Evolutionary conservation across 2,329 filamentous ascomycete species (phyloP).

Genomic region (Neocatenulostroma microsporum): DNA sequence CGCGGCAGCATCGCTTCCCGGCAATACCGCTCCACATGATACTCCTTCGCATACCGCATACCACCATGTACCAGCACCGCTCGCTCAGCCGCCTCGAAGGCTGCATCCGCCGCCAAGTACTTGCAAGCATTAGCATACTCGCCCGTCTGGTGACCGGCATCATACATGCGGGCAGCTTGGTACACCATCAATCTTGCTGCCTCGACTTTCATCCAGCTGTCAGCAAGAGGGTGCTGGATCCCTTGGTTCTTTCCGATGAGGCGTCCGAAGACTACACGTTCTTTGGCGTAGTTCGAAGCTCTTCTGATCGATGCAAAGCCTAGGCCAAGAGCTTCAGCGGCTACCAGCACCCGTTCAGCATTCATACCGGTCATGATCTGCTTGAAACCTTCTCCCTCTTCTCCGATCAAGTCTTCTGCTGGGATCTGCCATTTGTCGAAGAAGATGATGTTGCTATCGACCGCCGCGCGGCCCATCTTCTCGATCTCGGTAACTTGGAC

Average conservation of each 20-base stretch:
- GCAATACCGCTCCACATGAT: conserved; percentile 58
- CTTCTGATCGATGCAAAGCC: conserved; percentile 58
- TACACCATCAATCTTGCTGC: conserved; percentile 55
- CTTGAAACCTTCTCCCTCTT: conserved; percentile 69
- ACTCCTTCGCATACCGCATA: conserved; percentile 55
- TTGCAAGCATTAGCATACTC: conserved; percentile 52
- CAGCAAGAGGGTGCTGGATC: conserved; percentile 52
- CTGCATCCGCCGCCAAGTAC: conserved; percentile 53
- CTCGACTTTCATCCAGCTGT: conserved; percentile 54
- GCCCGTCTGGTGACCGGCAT: conserved; percentile 44
- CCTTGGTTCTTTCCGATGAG: conserved; percentile 55
- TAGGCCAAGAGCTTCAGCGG: conserved; percentile 70
- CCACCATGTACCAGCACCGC: conserved; percentile 53
- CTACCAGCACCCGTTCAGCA: conserved; percentile 44
- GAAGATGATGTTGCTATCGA: conserved; percentile 83
- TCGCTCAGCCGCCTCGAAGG: conserved; percentile 52
- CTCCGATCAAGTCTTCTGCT: conserved; percentile 57
- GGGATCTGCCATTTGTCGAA: conserved; percentile 71
- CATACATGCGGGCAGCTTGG: conserved; percentile 52
- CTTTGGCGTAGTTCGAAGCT: conserved; percentile 38
- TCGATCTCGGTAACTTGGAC: conserved; percentile 64
- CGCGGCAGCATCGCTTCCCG: conserved; percentile 58
- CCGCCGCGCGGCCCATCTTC: conserved; percentile 77
- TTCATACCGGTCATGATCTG: conserved; percentile 50
- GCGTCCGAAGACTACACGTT: conserved; percentile 48